Conservation (phyloP, 495 filamentous ascomycete species). For the Trichoderma reesei region DNA sequence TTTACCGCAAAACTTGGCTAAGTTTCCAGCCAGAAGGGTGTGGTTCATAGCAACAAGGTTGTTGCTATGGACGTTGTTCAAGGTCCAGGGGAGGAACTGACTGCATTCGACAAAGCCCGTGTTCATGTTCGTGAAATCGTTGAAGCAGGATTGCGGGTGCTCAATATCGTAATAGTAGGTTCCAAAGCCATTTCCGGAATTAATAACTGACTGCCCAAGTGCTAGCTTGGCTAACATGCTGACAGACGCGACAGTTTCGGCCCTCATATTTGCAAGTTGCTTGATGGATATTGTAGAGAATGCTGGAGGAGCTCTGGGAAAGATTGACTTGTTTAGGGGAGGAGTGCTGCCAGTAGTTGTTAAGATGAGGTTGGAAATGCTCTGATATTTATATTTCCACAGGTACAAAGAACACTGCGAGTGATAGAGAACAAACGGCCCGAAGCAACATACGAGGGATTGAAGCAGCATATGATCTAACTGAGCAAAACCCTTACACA, state of each 20-base stretch:
- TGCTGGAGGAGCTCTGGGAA: background rate
- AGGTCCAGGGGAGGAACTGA: background rate
- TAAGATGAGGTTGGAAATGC: background rate
- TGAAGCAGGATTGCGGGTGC: background rate
- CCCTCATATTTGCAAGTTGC: background rate
- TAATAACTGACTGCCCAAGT: background rate
- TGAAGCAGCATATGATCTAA: background rate
- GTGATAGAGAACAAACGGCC: background rate
- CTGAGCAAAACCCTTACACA: background rate
- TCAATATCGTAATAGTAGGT: background rate
- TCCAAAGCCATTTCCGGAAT: background rate
- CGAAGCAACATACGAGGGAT: background rate
- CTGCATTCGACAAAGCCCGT: background rate
- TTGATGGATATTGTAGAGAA: background rate
- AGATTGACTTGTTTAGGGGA: background rate
- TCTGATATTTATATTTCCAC: background rate
- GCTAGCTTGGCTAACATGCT: background rate
- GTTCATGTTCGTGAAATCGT: background rate
- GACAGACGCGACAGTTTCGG: background rate
- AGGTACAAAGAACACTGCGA: no score
- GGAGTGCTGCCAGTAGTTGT: background rate
- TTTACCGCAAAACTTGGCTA: background rate
- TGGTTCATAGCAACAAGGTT: background rate
- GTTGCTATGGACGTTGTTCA: background rate
- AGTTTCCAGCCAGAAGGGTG: background rate